Evolutionary conservation across 192 early-diverging fungal species (phyloP), one percentile per base, ranked within the genome.

Genomic region (Coemansia sp.): DNA sequence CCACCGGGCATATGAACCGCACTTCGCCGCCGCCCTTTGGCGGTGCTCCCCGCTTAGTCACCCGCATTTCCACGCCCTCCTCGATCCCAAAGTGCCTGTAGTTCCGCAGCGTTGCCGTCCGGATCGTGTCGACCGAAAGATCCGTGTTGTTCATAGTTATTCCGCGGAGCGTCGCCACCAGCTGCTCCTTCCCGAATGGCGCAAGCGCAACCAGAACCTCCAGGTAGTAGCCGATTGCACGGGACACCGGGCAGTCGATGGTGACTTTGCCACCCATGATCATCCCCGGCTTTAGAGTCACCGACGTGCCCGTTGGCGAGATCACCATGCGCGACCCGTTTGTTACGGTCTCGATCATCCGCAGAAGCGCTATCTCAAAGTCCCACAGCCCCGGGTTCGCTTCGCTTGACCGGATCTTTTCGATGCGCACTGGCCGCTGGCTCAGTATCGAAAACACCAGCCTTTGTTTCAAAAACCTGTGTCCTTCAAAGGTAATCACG

Each of bases 81-180:
- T 90, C 91, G 36, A 95, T 83, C 11, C 94, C 95, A 87, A 95
- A 98, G 71, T 89, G 83, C 67, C 84, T 86, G 53, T 95, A 81
- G 55, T 91, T 89, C 20, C 92, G 89, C 42, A 99, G 79, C 60
- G 90, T 85, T 2, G 95, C 93, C 46, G 95, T 99, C 25, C 97
- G 87, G 17, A 98, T 81, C 54, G 87, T 89, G 79, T 99, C 97
- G 38, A 95, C 95, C 22, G 93, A 93, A 60, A 90, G 73, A 61
- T 99, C 97, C 33, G 89, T 79, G 73, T 96, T 95, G 70, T 99
- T 90, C 66, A 93, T 94, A 0, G 97, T 99, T 61, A 99, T 88
- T 22, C 97, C 95, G 48, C 87, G 88, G 53, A 99, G 68, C 23
- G 87, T 93, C n/a, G 94, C 70, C 29, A 85, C 78, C 77, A 97